phyloP scores from a whole-genome alignment of 208 protist species.

The Sergeia podlipaevii region DNA sequence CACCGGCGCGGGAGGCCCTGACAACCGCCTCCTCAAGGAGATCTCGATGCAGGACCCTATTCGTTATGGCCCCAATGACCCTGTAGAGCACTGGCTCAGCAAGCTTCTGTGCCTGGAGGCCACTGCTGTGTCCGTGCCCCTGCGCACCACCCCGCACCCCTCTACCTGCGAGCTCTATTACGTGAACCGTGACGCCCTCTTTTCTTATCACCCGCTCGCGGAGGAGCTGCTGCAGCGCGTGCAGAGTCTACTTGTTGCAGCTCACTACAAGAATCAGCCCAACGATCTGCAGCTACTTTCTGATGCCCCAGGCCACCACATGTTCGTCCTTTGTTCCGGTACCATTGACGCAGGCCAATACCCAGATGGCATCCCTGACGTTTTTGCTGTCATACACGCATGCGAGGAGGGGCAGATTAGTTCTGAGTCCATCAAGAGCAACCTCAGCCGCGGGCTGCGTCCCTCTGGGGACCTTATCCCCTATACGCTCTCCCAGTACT shows the following conservation, averaged over 20 bases:
- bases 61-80: slow-evolving; percentile 95
- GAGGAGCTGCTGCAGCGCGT: slow-evolving; percentile 95
- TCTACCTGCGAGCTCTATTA: slow-evolving; percentile 97
- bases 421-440: slow-evolving; percentile 75
- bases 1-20: slow-evolving; percentile 1
- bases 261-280: slow-evolving; percentile 99
- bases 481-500: slow-evolving; percentile 98
- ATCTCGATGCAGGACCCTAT: slow-evolving; percentile 97
- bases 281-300: slow-evolving; percentile 99
- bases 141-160: slow-evolving; percentile 88
- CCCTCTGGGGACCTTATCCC: slow-evolving; percentile 99
- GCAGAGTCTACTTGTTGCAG: slow-evolving; percentile 94
- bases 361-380: slow-evolving; percentile 86
- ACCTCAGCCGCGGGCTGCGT: slow-evolving; percentile 87
- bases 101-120: slow-evolving; percentile 98
- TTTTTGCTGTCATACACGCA: slow-evolving; percentile 98
- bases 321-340: slow-evolving; percentile 97
- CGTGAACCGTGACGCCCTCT: slow-evolving; percentile 99
- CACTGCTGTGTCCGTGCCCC: slow-evolving; percentile 40
- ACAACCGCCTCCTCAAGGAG: slow-evolving; percentile 90
- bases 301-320: slow-evolving; percentile 98
- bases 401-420: slow-evolving; percentile 96
- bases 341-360: slow-evolving; percentile 19
- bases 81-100: slow-evolving; percentile 98
- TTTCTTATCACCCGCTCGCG: slow-evolving; percentile 96